Evolutionary conservation across 2,329 filamentous ascomycete species (phyloP), one percentile per base, ranked within the genome.

Genomic region (Cladobotryum protrusum): DNA sequence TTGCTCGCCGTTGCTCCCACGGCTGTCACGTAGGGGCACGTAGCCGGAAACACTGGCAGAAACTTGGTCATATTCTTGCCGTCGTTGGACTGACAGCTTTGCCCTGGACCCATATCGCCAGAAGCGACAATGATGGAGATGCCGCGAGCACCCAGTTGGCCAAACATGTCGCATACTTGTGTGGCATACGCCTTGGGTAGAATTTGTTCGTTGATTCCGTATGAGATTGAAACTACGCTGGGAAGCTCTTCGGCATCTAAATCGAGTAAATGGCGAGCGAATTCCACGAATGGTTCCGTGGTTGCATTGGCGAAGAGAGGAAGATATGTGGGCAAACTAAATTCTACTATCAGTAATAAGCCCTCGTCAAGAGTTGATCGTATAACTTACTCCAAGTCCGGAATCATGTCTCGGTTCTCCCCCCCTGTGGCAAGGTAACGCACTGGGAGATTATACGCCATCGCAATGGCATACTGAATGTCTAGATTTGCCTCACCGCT

Each of bases 251-350:
- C 62, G 52, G 80, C 74, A 1, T 72, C 64, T 17, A 83, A 72
- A 17, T 68, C 62, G 3, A 86, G 68, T 9, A 88, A 70, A 61
- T 83, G 78, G 50, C 77, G 73, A 5, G 84, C 73, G 63, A 84
- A 82, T 14, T 77, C 77, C 3, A 88, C 71, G 62, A 83, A 89
- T 0, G 83, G 83, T 67, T 88, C 85, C 56, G 86, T 83, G 9
- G 68, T 68, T 53, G 59, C 35, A 43, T 68, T 34, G 61, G n/a
- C 9, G 36, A 18, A 17, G 5, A 3, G n/a, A 3, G 36, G n/a
- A 11, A n/a, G n/a, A 62, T 67, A 50, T 46, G 57, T 55, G 14
- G 52, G 53, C 41, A 63, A 53, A 39, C 57, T 63, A 17, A 3
- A 32, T 8, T 32, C 9, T 45, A 5, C 13, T 3, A n/a, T 56